Conservation (phyloP, 257 asterid species). For the Jacaranda mimosifolia region DNA sequence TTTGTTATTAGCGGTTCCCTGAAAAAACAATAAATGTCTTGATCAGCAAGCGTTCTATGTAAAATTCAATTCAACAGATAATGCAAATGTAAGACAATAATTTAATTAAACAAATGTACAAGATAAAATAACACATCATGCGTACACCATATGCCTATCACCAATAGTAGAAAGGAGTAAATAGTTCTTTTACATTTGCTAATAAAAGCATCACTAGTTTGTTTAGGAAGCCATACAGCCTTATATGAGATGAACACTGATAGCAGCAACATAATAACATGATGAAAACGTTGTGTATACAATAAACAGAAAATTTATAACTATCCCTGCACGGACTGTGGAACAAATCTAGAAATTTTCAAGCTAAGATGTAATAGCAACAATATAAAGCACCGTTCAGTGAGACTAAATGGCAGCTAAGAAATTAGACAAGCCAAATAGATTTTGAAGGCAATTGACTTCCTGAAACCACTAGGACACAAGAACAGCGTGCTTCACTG, state of each 20-base stretch:
- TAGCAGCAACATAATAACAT: not conserved
- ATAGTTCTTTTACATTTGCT: conserved; percentile 1
- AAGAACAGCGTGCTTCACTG: not conserved
- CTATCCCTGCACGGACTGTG: no score
- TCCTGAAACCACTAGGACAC: not conserved
- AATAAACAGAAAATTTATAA: not conserved
- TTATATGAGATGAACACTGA: not conserved
- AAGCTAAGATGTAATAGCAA: conserved; percentile 1
- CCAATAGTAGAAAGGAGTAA: not conserved
- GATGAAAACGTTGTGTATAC: not conserved
- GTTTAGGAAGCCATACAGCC: not conserved
- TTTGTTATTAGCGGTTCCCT: conserved; percentile 98
- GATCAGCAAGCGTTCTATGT: conserved; percentile 23
- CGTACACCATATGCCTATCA: not conserved
- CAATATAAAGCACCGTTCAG: not conserved
- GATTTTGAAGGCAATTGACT: not conserved
- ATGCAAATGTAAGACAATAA: conserved; percentile 11
- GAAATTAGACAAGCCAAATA: not conserved
- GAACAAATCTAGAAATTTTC: not conserved
- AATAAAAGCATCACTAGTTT: conserved; percentile 16
- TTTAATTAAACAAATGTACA: not conserved
- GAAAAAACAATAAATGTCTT: conserved; percentile 33
- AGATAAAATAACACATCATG: not conserved
- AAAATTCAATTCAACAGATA: not conserved
- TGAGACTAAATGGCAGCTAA: not conserved